Evolutionary conservation across 495 filamentous ascomycete genomes (phyloP).

Genomic region (Podospora tetraspora): DNA sequence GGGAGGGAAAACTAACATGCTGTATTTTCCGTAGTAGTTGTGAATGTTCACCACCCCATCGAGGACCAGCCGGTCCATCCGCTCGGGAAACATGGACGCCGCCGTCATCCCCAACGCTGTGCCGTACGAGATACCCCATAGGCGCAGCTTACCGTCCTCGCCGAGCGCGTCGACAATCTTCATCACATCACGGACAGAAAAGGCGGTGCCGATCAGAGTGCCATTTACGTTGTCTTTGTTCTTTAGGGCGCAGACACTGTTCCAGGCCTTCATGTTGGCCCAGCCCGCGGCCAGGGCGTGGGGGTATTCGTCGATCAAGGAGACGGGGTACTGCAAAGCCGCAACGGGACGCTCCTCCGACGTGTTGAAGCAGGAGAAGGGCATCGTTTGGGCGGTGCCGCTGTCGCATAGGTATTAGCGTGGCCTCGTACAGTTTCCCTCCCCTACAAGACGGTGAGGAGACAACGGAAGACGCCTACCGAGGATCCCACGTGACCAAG

Average conservation of each 20-base stretch:
- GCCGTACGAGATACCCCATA: slow-evolving; percentile 45
- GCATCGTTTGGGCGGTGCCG: slow-evolving; percentile 34
- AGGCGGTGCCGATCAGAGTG: slow-evolving; percentile 33
- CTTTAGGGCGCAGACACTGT: slow-evolving; percentile 11
- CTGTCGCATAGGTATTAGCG: not conserved
- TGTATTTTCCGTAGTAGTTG: slow-evolving; percentile 30
- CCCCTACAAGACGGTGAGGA: not conserved
- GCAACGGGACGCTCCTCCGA: not conserved
- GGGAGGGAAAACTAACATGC: not conserved
- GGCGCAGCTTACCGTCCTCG: slow-evolving; percentile 42
- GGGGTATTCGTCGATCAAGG: slow-evolving; percentile 13
- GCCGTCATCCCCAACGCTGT: slow-evolving; percentile 37
- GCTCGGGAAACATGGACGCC: slow-evolving; percentile 43
- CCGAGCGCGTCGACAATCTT: slow-evolving; percentile 38
- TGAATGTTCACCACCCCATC: slow-evolving; percentile 39
- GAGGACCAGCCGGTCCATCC: slow-evolving; percentile 37
- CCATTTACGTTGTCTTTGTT: slow-evolving; percentile 13
- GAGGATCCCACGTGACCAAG: slow-evolving; percentile 38
- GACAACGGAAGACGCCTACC: slow-evolving; percentile 2
- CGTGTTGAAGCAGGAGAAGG: slow-evolving; percentile 29
- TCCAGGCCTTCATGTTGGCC: slow-evolving; percentile 13
- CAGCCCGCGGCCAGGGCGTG: slow-evolving; percentile 19
- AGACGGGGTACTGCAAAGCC: not conserved
- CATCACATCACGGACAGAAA: slow-evolving; percentile 41
- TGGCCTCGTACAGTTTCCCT: not conserved